These are phyloP conservation scores for Leccinum obscurum DNA, from an alignment of 768 basidiomycete species.

Conservation along the genomic window DNA sequence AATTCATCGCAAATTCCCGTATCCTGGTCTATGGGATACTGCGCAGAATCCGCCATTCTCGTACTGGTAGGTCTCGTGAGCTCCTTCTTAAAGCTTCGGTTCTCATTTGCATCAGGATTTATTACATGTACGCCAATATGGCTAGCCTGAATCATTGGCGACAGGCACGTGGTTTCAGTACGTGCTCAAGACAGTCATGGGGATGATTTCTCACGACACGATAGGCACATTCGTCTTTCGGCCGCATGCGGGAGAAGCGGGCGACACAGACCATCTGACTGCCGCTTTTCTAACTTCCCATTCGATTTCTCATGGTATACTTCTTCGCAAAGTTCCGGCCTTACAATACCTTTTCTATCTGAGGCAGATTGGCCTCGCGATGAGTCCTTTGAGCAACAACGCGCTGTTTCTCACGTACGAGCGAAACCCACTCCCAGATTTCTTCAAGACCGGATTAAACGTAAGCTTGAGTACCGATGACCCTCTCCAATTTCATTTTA, in stretches of 20 bases:
- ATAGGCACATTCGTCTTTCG: constrained; percentile 60
- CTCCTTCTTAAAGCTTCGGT: not conserved
- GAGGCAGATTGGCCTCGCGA: constrained; percentile 97
- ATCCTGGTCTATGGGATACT: constrained; percentile 87
- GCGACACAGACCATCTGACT: constrained; percentile 95
- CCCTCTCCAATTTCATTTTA: constrained; percentile 97
- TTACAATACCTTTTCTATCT: constrained; percentile 97
- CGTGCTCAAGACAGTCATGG: constrained; percentile 26
- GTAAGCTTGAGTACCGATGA: constrained; percentile 96
- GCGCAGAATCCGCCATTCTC: constrained; percentile 91
- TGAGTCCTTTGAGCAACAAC: constrained; percentile 98
- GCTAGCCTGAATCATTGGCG: constrained; percentile 95
- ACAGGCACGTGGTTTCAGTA: constrained; percentile 85
- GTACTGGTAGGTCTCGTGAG: constrained; percentile 68
- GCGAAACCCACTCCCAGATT: constrained; percentile 94
- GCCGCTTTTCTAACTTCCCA: constrained; percentile 96
- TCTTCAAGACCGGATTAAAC: constrained; percentile 94
- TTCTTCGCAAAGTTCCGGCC: constrained; percentile 95
- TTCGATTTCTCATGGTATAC: constrained; percentile 98
- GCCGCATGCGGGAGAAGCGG: constrained; percentile 97
- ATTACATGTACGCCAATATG: constrained; percentile 98
- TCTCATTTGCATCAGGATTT: constrained; percentile 60
- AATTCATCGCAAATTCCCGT: constrained; percentile 92
- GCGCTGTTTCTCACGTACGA: constrained; percentile 96
- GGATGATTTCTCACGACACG: constrained; percentile 31